These are phyloP conservation scores for Phanerochaete sordida DNA, from an alignment of 768 basidiomycete genomes.

Conservation along the genomic window DNA sequence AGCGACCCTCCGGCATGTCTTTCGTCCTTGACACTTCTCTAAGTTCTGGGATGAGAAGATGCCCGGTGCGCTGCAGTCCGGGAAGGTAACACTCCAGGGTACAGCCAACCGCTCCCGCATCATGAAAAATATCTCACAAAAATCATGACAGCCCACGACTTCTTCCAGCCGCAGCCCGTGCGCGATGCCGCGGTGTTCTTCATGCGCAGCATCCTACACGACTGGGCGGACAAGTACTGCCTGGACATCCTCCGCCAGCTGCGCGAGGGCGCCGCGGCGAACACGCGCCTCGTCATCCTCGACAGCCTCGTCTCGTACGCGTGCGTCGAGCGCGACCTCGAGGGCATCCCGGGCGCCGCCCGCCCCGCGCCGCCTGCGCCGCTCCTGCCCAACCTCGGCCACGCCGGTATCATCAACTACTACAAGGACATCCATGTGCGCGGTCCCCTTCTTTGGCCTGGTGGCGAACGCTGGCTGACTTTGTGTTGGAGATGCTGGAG, in stretches of 20 bases:
- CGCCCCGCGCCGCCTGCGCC: slow-evolving; percentile 1
- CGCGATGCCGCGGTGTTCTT: slow-evolving; percentile 20
- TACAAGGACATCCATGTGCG: slow-evolving; percentile 4
- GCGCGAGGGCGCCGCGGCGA: slow-evolving; percentile 20
- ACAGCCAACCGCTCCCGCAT: too few relatives aligned
- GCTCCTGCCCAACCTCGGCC: slow-evolving; percentile 10
- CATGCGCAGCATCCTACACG: slow-evolving; percentile 27
- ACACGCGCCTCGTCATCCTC: slow-evolving; percentile 24
- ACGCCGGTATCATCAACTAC: neutral
- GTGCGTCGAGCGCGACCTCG: slow-evolving; percentile 16
- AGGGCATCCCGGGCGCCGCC: slow-evolving; percentile 6
- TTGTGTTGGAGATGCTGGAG: neutral
- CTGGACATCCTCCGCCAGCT: slow-evolving; percentile 23
- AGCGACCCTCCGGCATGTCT: too few relatives aligned
- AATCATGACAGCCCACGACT: slow-evolving; percentile 18
- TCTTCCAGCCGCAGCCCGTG: slow-evolving; percentile 26
- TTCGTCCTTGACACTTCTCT: neutral
- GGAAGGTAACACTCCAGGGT: slow-evolving; percentile 3
- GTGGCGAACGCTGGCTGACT: neutral
- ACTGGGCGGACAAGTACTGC: slow-evolving; percentile 31
- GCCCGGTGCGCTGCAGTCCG: neutral
- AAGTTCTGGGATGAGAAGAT: slow-evolving; percentile 2
- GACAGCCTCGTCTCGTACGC: slow-evolving; percentile 22
- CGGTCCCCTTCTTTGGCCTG: neutral
- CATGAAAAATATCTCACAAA: too few relatives aligned